Percentiles rank a stretch among this genome's conserved stretches.
phyloP scores from a whole-genome alignment of 257 asterid genomes.

The Solanum okadae region DNA sequence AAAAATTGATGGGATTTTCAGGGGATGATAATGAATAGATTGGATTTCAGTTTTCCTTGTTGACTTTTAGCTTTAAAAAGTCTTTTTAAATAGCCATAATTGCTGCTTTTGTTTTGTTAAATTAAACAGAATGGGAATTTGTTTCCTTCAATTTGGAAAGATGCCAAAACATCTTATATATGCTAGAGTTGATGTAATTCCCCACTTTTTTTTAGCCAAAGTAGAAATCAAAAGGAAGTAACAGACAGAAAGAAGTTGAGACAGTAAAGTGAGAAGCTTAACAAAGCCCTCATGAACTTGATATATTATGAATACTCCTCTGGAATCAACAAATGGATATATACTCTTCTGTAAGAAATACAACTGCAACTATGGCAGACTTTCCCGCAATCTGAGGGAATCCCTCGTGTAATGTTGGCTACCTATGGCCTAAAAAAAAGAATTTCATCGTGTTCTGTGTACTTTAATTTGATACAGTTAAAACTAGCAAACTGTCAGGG shows the following conservation, averaged over 20 bases:
- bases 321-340: background rate
- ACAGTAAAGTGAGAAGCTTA: background rate
- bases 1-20: conserved; percentile 39
- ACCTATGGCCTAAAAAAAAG: background rate
- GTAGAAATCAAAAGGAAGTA: background rate
- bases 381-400: background rate
- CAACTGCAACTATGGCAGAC: background rate
- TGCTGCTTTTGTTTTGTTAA: background rate
- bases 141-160: background rate
- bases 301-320: background rate
- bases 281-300: background rate
- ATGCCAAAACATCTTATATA: background rate
- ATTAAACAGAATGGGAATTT: background rate
- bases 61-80: background rate
- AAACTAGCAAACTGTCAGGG: background rate
- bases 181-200: background rate
- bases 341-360: background rate
- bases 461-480: background rate
- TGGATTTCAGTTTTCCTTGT: background rate
- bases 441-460: background rate
- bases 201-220: background rate
- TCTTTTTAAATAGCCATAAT: background rate
- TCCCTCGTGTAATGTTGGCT: background rate
- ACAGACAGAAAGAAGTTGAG: background rate
- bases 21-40: conserved; percentile 5